A percentile compares a stretch with the other conserved stretches of the same genome.
These are phyloP conservation scores for Ceratocystis lukuohia DNA, from an alignment of 2,329 filamentous ascomycete genomes.

Conservation along the genomic window DNA sequence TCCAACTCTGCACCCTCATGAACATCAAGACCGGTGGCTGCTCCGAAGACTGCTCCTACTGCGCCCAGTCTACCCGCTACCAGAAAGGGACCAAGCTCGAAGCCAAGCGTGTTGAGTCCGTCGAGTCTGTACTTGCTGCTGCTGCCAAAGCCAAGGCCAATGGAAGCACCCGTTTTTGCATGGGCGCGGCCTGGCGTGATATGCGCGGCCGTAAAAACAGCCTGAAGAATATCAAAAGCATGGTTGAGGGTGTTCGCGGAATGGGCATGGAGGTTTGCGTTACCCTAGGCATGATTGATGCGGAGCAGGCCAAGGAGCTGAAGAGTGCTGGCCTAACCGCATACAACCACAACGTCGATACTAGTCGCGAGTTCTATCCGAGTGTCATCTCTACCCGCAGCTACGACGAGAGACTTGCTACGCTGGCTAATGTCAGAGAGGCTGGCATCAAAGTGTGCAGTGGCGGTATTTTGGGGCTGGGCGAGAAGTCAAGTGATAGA, in stretches of 20 bases:
- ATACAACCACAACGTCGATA: slow-evolving; percentile 92
- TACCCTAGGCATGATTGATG: slow-evolving; percentile 87
- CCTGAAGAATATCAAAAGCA: slow-evolving; percentile 69
- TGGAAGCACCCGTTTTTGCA: slow-evolving; percentile 83
- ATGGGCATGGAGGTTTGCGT: slow-evolving; percentile 88
- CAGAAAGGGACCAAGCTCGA: slow-evolving; percentile 61
- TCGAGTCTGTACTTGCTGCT: slow-evolving; percentile 67
- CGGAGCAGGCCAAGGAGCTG: slow-evolving; percentile 64
- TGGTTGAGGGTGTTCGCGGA: slow-evolving; percentile 67
- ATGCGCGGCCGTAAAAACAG: slow-evolving; percentile 82
- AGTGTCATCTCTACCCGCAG: slow-evolving; percentile 71
- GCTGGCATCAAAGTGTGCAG: slow-evolving; percentile 85
- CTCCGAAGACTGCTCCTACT: slow-evolving; percentile 87
- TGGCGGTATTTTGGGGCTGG: slow-evolving; percentile 74
- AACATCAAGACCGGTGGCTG: slow-evolving; percentile 94
- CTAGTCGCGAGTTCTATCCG: slow-evolving; percentile 77
- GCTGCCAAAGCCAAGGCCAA: slow-evolving; percentile 67
- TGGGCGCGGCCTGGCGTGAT: slow-evolving; percentile 88
- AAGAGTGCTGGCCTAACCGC: slow-evolving; percentile 75
- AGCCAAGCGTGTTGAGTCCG: slow-evolving; percentile 64
- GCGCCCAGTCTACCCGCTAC: slow-evolving; percentile 76
- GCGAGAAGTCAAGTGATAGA: slow-evolving; percentile 65
- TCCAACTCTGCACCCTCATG: slow-evolving; percentile 90
- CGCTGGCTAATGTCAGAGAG: slow-evolving; percentile 65
- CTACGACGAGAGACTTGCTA: slow-evolving; percentile 76